A percentile compares a stretch with the other conserved stretches of the same genome.
Conservation (phyloP, 2,329 filamentous ascomycete species). For the Orbilia brochopaga region DNA sequence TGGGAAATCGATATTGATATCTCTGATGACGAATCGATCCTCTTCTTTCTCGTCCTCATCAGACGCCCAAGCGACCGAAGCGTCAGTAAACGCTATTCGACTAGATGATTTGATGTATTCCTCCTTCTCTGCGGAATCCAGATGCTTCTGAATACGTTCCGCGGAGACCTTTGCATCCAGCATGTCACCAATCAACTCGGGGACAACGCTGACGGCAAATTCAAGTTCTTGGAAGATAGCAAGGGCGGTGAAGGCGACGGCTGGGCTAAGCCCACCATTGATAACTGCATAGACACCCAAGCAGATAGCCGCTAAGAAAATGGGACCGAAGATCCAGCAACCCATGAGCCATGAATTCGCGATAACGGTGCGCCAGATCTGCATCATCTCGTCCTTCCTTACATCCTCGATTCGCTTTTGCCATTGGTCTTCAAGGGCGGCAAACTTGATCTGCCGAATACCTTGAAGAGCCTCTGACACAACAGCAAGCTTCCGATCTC, state of each 20-base stretch:
- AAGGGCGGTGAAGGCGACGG: conserved; percentile 79
- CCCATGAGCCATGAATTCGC: conserved; percentile 68
- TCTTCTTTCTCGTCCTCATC: conserved; percentile 66
- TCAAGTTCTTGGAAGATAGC: conserved; percentile 77
- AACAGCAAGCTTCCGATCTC: conserved; percentile 76
- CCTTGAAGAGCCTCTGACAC: conserved; percentile 76
- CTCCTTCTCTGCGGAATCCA: conserved; percentile 70
- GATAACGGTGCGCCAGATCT: conserved; percentile 71
- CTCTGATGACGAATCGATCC: conserved; percentile 69
- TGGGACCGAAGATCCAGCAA: conserved; percentile 76
- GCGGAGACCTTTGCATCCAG: conserved; percentile 77
- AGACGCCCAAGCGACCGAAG: conserved; percentile 75
- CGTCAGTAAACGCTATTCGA: conserved; percentile 70
- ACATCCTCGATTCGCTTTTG: conserved; percentile 71
- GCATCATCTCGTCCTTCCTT: conserved; percentile 70
- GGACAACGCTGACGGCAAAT: conserved; percentile 71
- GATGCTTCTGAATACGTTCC: conserved; percentile 73
- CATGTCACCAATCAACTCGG: conserved; percentile 73
- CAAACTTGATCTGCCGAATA: conserved; percentile 85
- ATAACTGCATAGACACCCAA: conserved; percentile 71
- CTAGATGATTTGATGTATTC: conserved; percentile 65
- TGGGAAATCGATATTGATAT: conserved; percentile 72
- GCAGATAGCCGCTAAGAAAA: conserved; percentile 74
- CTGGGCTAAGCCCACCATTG: conserved; percentile 70
- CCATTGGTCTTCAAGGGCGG: conserved; percentile 76